Evolutionary conservation across 371 early-diverging fungal genomes (phyloP).

Genomic region (Haplosporangium sp.): DNA sequence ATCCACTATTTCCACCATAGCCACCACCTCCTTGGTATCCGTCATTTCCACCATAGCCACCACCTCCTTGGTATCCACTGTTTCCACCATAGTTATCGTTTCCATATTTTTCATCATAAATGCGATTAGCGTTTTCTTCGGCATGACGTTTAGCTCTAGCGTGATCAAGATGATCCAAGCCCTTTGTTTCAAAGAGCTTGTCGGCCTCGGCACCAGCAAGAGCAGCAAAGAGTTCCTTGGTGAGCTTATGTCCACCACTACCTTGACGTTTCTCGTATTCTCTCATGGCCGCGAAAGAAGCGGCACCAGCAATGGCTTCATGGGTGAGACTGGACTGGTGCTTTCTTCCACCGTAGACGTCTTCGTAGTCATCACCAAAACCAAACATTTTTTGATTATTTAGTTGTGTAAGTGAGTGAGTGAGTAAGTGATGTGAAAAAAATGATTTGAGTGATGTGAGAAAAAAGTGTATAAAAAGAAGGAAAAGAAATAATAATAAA

Average conservation of each 20-base stretch:
- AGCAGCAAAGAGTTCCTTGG: conserved; percentile 65
- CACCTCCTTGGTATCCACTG: neutral
- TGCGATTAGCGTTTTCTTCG: conserved; percentile 56
- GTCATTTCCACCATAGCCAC: neutral
- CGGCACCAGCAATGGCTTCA: conserved; percentile 70
- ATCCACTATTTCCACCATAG: neutral
- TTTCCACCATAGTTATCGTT: conserved; percentile 33
- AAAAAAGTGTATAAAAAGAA: too few relatives aligned
- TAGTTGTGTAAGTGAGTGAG: too few relatives aligned
- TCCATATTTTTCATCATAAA: conserved; percentile 50
- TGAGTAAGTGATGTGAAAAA: too few relatives aligned
- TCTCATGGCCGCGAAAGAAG: conserved; percentile 66
- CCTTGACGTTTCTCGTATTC: conserved; percentile 57
- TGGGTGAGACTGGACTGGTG: conserved; percentile 56
- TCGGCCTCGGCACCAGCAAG: conserved; percentile 65
- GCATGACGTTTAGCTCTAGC: conserved; percentile 59
- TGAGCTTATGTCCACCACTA: conserved; percentile 55
- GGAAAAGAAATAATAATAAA: too few relatives aligned
- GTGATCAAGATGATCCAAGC: conserved; percentile 57
- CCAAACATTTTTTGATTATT: conserved; percentile 24
- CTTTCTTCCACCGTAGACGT: conserved; percentile 22
- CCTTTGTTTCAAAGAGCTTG: conserved; percentile 46
- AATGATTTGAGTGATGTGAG: too few relatives aligned
- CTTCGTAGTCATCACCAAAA: conserved; percentile 52
- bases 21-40: neutral